Conservation (phyloP, 352 stramenopile species). For the Pythium sp. region DNA sequence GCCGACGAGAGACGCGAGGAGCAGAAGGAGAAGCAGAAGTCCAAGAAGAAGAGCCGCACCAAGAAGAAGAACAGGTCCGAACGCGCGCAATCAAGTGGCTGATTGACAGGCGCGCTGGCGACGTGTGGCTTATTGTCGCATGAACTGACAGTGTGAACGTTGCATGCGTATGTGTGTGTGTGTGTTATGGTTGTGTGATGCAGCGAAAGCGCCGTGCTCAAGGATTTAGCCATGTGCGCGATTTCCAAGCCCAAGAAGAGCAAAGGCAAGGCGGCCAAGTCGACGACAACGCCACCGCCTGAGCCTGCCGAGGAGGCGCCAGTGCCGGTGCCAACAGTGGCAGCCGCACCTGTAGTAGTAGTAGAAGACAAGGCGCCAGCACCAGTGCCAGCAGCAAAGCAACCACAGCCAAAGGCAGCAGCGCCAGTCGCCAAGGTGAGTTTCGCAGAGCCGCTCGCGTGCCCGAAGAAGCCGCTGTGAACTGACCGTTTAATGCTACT, state of each 20-base stretch:
- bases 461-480: not conserved
- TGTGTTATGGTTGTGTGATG: conserved; percentile 6
- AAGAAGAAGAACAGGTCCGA: conserved; percentile 74
- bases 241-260: conserved; percentile 62
- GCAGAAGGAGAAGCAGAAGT: conserved; percentile 59
- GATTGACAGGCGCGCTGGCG: not conserved
- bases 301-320: conserved; percentile 16
- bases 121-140: not conserved
- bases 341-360: conserved; percentile 17
- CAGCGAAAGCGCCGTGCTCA: conserved; percentile 63
- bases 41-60: conserved; percentile 68
- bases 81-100: not conserved
- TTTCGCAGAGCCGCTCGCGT: not conserved
- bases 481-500: not conserved
- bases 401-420: conserved; percentile 12
- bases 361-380: conserved; percentile 14
- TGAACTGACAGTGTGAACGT: not conserved
- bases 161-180: not conserved
- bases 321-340: conserved; percentile 4
- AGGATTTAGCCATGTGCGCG: conserved; percentile 71
- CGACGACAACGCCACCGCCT: conserved; percentile 8
- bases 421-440: conserved; percentile 4
- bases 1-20: conserved; percentile 51
- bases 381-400: conserved; percentile 10
- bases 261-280: conserved; percentile 32